These are phyloP conservation scores for Candida xyloterini DNA, from an alignment of 805 yeast genomes.

Conservation along the genomic window DNA sequence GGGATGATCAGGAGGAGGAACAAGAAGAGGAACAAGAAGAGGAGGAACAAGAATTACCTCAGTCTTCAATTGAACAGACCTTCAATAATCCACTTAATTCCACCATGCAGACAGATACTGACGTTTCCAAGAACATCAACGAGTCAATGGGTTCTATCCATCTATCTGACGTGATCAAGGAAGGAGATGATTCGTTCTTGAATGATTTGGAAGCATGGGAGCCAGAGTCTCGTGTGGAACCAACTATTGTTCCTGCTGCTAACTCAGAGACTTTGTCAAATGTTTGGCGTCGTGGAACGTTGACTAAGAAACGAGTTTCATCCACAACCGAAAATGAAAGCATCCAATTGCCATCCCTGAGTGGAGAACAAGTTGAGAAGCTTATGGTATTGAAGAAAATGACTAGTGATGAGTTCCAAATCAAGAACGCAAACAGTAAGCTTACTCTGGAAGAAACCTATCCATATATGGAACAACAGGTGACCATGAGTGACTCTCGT, in stretches of 20 bases:
- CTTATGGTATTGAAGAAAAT: slow-evolving; percentile 31
- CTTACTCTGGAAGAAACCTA: slow-evolving; percentile 16
- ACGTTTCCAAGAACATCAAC: slow-evolving; percentile 1
- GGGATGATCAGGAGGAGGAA: no score
- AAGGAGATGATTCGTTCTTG: slow-evolving; percentile 38
- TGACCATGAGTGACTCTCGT: slow-evolving; percentile 16
- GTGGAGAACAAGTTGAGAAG: slow-evolving; percentile 28
- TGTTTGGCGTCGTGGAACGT: slow-evolving; percentile 31
- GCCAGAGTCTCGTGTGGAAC: slow-evolving; percentile 13
- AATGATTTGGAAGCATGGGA: slow-evolving; percentile 41
- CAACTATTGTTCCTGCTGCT: slow-evolving; percentile 3
- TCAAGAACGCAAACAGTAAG: slow-evolving; percentile 27
- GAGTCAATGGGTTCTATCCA: slow-evolving; percentile 15
- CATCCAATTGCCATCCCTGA: slow-evolving; percentile 19
- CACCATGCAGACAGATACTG: slow-evolving; percentile 13
- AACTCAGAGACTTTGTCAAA: slow-evolving; percentile 22
- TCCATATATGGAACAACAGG: slow-evolving; percentile 25
- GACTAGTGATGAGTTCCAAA: slow-evolving; percentile 30
- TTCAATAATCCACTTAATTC: slow-evolving; percentile 25
- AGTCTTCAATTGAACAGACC: slow-evolving; percentile 5
- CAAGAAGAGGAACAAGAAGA: slow-evolving; percentile 1
- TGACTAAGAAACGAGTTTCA: slow-evolving; percentile 17
- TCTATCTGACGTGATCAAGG: slow-evolving; percentile 34
- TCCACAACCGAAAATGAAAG: slow-evolving; percentile 14
- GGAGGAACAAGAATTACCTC: background rate